Base-by-base conservation (phyloP, 306 rosid species). In the Rubus idaeus region DNA sequence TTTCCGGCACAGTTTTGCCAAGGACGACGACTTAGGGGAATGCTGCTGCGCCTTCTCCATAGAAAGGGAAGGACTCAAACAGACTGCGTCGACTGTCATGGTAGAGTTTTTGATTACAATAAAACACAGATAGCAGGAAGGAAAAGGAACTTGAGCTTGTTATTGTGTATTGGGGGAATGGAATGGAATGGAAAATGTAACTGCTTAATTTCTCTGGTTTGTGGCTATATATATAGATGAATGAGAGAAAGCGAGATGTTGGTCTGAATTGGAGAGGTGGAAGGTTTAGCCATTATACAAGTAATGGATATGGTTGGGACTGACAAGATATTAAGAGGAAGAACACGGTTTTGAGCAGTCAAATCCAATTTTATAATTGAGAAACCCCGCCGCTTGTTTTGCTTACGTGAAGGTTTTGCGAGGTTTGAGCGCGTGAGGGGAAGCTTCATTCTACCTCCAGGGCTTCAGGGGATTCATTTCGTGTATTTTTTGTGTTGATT, bases 381-480 rank as follows among this genome's bases (percentile, higher is more conserved):
- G 21, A 11, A 4, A 12, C 10, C 39, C 64, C 1, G 40, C 47
- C 70, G 3, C 20, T 64, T 64, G 69, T 16, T 7, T 64, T 39
- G 46, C 6, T 8, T 62, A 62, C 41, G 68, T 62, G 42, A 30
- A 5, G 41, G 20, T 13, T 8, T 39, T n/a, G 1, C 16, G 21
- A 37, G 23, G 68, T 40, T 26, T 39, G n/a, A 18, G 49, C 70
- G 70, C 70, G 70, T 65, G 70, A 65, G 30, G 70, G 70, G 50
- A 65, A 40, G 49, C 49, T 65, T 65, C 70, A 30, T 9, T 3
- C 1, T 45, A 3, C 49, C 12, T 30, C 1, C 35, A 30, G 63
- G 64, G n/a, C n/a, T n/a, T n/a, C n/a, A n/a, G n/a, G 35, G 8
- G n/a, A 5, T 4, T 13, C 39, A 60, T n/a, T 55, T 21, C 5